Evolutionary conservation across 2,329 filamentous ascomycete genomes (phyloP).

Genomic region (Davidsoniella australis): DNA sequence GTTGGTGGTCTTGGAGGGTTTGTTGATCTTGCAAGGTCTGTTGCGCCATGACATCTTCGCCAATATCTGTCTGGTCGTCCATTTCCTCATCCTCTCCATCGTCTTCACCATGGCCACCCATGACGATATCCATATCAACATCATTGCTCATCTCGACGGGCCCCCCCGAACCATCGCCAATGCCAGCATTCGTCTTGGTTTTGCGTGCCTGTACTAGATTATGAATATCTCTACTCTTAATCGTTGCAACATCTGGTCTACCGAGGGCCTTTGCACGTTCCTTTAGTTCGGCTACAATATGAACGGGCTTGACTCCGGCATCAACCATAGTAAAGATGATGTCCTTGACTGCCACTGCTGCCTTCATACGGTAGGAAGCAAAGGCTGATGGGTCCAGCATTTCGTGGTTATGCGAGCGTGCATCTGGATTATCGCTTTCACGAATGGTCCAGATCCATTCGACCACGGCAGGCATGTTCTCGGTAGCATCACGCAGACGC

Average conservation of each 20-base stretch:
- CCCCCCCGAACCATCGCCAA: neutral
- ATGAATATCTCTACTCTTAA: conserved; percentile 12
- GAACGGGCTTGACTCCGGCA: conserved; percentile 11
- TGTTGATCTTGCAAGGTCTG: neutral
- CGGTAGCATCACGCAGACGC: conserved; percentile 13
- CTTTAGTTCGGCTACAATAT: conserved; percentile 11
- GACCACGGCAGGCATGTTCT: conserved; percentile 14
- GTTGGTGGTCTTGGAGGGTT: neutral
- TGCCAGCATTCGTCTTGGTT: neutral
- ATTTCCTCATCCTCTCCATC: neutral
- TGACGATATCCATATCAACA: conserved; percentile 5
- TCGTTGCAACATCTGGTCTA: conserved; percentile 7
- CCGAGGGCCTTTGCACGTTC: conserved; percentile 4
- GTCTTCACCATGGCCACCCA: neutral
- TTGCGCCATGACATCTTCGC: neutral
- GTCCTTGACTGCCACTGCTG: conserved; percentile 9
- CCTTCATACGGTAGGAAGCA: conserved; percentile 13
- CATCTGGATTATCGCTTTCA: conserved; percentile 12
- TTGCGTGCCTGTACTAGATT: conserved; percentile 12
- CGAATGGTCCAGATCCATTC: conserved; percentile 13
- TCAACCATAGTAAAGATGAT: conserved; percentile 12
- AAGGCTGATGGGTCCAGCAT: conserved; percentile 11
- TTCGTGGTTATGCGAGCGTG: conserved; percentile 10
- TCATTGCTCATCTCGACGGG: neutral
- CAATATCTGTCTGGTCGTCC: neutral